Conservation (phyloP, 768 basidiomycete genomes). For the Lactarius tabidus region DNA sequence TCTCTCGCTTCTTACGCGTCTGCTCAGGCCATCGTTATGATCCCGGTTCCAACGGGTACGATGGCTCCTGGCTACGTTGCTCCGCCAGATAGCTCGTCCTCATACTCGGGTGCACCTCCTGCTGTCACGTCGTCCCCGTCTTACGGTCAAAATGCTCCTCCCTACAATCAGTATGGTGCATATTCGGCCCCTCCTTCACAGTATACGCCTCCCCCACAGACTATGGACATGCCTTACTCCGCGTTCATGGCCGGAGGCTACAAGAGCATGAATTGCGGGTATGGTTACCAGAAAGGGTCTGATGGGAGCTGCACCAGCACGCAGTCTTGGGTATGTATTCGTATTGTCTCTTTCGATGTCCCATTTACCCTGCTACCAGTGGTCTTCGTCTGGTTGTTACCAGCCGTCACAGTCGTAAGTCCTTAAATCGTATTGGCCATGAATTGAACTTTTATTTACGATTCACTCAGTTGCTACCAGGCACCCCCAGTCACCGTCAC, state of each 20-base stretch:
- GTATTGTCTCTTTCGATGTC: not conserved
- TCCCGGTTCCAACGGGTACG: conserved; percentile 33
- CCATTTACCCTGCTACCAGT: not conserved
- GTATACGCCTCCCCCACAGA: conserved; percentile 34
- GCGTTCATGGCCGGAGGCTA: conserved; percentile 62
- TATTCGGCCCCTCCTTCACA: conserved; percentile 28
- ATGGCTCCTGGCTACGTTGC: conserved; percentile 31
- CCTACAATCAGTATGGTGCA: conserved; percentile 13
- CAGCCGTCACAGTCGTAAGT: conserved; percentile 8
- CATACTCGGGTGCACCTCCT: conserved; percentile 35
- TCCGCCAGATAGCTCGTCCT: conserved; percentile 22
- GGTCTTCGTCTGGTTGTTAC: conserved; percentile 17
- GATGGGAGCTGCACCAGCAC: conserved; percentile 50
- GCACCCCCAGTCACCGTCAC: conserved; percentile 42
- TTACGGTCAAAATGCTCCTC: conserved; percentile 14
- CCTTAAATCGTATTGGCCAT: not conserved
- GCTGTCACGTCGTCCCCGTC: conserved; percentile 31
- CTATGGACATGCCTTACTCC: conserved; percentile 38
- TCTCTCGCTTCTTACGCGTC: conserved; percentile 53
- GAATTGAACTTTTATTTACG: not conserved
- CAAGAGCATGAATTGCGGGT: conserved; percentile 62
- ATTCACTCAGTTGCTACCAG: conserved; percentile 26
- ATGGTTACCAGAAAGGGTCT: conserved; percentile 55
- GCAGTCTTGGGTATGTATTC: conserved; percentile 53
- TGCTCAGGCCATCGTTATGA: conserved; percentile 46